Conservation (phyloP, 306 rosid genomes). For the Biancaea sappan region DNA sequence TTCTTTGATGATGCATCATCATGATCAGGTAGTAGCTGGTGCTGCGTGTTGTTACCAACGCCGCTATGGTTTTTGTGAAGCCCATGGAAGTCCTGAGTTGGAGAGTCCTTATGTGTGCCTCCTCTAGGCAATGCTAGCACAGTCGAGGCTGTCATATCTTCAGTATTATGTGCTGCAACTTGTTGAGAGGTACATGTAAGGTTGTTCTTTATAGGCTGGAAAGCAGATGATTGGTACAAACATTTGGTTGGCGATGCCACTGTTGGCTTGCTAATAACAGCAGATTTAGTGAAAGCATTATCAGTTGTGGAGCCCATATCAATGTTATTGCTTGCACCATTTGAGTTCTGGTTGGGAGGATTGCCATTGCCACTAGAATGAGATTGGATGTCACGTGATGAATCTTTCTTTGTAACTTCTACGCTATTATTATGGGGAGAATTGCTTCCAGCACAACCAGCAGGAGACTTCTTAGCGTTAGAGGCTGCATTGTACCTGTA, state of each 20-base stretch:
- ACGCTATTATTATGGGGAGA: slow-evolving; percentile 54
- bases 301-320: slow-evolving; percentile 79
- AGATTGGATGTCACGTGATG: slow-evolving; percentile 54
- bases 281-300: slow-evolving; percentile 55
- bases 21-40: slow-evolving; percentile 45
- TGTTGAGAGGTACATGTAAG: slow-evolving; percentile 44
- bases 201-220: slow-evolving; percentile 58
- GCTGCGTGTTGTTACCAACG: slow-evolving; percentile 44
- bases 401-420: slow-evolving; percentile 57
- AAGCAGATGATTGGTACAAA: slow-evolving; percentile 57
- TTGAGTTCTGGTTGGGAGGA: slow-evolving; percentile 69
- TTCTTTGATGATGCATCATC: slow-evolving; percentile 58
- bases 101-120: slow-evolving; percentile 42
- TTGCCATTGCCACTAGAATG: slow-evolving; percentile 63
- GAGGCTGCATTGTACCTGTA: slow-evolving; percentile 68
- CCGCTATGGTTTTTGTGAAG: slow-evolving; percentile 44
- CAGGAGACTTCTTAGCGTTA: slow-evolving; percentile 63
- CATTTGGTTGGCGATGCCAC: slow-evolving; percentile 55
- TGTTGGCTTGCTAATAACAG: slow-evolving; percentile 51
- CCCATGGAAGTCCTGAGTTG: slow-evolving; percentile 47
- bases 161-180: slow-evolving; percentile 41
- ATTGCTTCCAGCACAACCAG: slow-evolving; percentile 67
- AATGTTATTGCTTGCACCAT: slow-evolving; percentile 66
- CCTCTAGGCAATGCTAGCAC: slow-evolving; percentile 52
- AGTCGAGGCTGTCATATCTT: slow-evolving; percentile 37